These are phyloP conservation scores for Fusarium sp. DNA, from an alignment of 2,329 filamentous ascomycete genomes.

Conservation along the genomic window DNA sequence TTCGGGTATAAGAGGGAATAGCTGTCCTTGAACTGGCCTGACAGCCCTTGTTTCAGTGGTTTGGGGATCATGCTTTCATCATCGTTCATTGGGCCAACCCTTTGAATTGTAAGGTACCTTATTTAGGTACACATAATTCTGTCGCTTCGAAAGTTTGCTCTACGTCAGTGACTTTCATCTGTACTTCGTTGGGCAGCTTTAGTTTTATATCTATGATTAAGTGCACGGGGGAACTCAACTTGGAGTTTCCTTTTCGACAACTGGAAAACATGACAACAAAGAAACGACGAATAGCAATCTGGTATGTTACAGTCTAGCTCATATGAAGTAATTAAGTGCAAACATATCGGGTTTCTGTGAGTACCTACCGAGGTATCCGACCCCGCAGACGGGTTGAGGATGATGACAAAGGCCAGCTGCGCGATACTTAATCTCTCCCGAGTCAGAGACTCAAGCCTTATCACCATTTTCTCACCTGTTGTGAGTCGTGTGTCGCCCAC, in stretches of 20 bases:
- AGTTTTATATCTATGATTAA: not conserved
- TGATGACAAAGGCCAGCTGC: not conserved
- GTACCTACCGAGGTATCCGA: not conserved
- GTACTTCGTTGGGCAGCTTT: not conserved
- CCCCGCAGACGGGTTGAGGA: not conserved
- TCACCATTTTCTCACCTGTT: not conserved
- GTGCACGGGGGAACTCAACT: not conserved
- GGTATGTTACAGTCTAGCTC: too few species aligned
- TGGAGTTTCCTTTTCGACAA: not conserved
- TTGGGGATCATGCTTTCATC: not conserved
- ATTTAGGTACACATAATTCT: not conserved
- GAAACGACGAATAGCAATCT: too few species aligned
- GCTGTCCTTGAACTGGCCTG: not conserved
- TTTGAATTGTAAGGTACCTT: not conserved
- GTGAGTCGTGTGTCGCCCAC: constrained; percentile 7
- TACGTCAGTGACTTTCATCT: too few species aligned
- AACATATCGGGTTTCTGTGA: not conserved
- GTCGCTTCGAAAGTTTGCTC: not conserved
- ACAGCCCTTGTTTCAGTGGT: not conserved
- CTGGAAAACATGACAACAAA: too few species aligned
- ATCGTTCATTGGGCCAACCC: not conserved
- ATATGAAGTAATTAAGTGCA: too few species aligned
- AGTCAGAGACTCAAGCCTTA: constrained; percentile 3
- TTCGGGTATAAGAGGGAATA: constrained; percentile 22
- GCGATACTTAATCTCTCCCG: not conserved